Base-by-base conservation (phyloP, 768 basidiomycete species). In the Auricularia cornea region DNA sequence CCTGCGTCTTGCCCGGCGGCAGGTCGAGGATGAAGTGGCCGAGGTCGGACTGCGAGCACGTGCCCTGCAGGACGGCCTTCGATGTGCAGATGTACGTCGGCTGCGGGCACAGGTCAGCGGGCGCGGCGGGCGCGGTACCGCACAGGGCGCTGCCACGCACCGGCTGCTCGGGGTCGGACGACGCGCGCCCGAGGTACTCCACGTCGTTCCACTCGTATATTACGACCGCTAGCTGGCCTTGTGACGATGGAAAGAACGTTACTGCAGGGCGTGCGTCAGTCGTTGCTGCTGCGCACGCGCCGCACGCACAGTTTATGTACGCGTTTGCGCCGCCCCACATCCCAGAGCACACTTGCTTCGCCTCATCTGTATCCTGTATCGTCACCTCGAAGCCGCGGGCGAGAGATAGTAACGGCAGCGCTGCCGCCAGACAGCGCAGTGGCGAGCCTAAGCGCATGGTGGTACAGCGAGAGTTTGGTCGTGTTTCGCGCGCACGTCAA, bases 131-230 rank as follows among this genome's bases (percentile, higher is more conserved):
- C 26, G 31, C 40, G 57, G 54, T 12, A 59, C 30, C 3, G 23
- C 74, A 94, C n/a, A n/a, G n/a, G n/a, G n/a, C n/a, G n/a, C n/a
- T n/a, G n/a, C n/a, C 89, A 66, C 89, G 89, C 59, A 88, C 70
- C 62, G 78, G 77, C 41, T 84, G 81, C 66, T 85, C 80, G 4
- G 71, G 74, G 33, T 74, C 65, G 3, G 85, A 84, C 32, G 85
- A 85, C 56, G 80, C 76, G 72, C 82, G 86, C 35, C 97, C 97
- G 2, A 99, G 81, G 71, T 91, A 94, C 56, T 80, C 76, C 60
- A 87, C 86, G 71, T 99, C 97, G 31, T 80, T 73, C 95, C 95
- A 99, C 76, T 98, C 96, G 70, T 98, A 99, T 28, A 99, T 85
- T 61, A 96, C 90, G 82, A 97, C 87, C 30, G 96, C 92, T 23